Evolutionary conservation across 2,329 filamentous ascomycete genomes (phyloP), one percentile per base, ranked within the genome.

Genomic region (Penicillium glabrum): DNA sequence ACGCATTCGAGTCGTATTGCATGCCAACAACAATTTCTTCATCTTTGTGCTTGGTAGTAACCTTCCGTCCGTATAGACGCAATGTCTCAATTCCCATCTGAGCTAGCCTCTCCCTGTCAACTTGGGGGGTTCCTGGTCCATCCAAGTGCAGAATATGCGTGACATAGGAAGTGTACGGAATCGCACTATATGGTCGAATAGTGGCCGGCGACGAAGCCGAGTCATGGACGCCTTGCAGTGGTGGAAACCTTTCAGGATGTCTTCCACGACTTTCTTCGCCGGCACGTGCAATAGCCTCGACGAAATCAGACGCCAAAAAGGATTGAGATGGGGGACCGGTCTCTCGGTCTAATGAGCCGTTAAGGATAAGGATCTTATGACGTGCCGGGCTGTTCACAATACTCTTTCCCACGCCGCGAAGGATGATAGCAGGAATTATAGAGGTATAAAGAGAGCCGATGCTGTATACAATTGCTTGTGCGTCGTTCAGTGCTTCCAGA

Each of bases 371-470:
- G 19, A 96, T 88, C 71, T 95, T 96, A 67, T 87, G 84, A 8
- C 84, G 78, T 1, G 80, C 67, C 0, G 80, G 75, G 26, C 75
- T 79, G 14, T 76, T 74, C 1, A 82, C 76, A 23, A 91, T 80
- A 0, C 86, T 85, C 21, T 85, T 80, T 0, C 90, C 91, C 0
- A 96, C 86, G 4, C 89, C 90, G 24, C 86, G 83, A 7, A 96
- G 82, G 5, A 98, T 84, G 1, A 98, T 78, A 16, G 87, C 92
- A 0, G 93, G 93, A 1, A 96, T 82, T 33, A 98, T 85, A 5
- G 89, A 93, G 0, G 93, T 98, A 74, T 96, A 98, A 0, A 98
- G 80, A 1, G 89, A 93, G n/a, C 95, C 95, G 57, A 98, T 96
- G 72, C 89, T 93, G 77, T 96, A 98, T 46, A 98, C 85, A 9